A percentile compares a stretch with the other conserved stretches of the same genome.
Conservation (phyloP, 805 yeast species). For the Saccharomycopsis oosterbeekiorum region DNA sequence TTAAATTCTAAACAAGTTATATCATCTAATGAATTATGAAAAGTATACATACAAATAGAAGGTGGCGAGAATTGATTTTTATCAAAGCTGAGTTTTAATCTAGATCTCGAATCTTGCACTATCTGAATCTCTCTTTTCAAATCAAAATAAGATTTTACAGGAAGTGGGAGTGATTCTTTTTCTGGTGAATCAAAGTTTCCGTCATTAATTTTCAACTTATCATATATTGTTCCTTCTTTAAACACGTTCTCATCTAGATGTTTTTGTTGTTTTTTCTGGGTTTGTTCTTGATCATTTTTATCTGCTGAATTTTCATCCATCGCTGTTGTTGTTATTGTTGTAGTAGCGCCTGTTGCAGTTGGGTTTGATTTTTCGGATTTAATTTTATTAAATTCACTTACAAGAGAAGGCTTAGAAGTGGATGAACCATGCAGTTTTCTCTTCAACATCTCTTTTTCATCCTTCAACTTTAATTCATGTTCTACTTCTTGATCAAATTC, state of each 20-base stretch:
- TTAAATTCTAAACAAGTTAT: conserved; percentile 82
- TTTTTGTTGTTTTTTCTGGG: neutral
- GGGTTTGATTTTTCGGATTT: conserved; percentile 33
- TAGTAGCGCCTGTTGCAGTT: conserved; percentile 1
- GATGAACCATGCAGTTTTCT: conserved; percentile 24
- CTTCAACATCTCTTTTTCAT: conserved; percentile 46
- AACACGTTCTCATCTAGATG: conserved; percentile 22
- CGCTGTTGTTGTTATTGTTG: neutral
- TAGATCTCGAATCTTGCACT: conserved; percentile 74
- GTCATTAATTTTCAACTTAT: conserved; percentile 27
- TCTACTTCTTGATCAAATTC: conserved; percentile 79
- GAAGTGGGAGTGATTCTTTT: conserved; percentile 72
- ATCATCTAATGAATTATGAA: conserved; percentile 88
- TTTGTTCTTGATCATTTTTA: conserved; percentile 6
- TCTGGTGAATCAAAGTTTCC: conserved; percentile 55
- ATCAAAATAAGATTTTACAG: conserved; percentile 71
- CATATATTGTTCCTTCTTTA: conserved; percentile 23
- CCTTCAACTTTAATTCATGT: conserved; percentile 71
- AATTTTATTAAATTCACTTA: conserved; percentile 56
- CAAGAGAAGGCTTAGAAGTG: conserved; percentile 33
- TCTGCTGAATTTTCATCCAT: neutral
- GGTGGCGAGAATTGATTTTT: conserved; percentile 67
- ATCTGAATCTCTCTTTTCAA: conserved; percentile 67
- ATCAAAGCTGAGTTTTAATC: conserved; percentile 34
- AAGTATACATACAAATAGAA: conserved; percentile 94